Evolutionary conservation across 495 filamentous ascomycete species (phyloP), one percentile per base, ranked within the genome.

Genomic region (Daldinia vernicosa): DNA sequence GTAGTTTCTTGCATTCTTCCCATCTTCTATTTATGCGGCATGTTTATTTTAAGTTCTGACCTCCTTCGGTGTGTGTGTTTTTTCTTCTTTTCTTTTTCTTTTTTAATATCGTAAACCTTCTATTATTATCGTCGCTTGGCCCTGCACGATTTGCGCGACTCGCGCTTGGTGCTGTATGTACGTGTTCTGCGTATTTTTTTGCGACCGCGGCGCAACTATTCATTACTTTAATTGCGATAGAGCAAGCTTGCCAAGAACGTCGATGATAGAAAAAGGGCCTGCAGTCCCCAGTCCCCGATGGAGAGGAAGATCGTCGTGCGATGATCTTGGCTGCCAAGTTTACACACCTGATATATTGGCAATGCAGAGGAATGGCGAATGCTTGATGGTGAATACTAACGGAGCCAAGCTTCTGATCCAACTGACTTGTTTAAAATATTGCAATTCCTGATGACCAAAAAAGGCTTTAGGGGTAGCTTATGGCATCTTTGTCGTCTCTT

Each of bases 371-470:
- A 51, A 71, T 61, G 68, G 57, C 58, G 57, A 68, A 62, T 28
- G 24, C 15, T 14, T 7, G 47, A 55, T 19, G 53, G 32, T 53
- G 52, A 71, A 32, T 26, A 71, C 63, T 54, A 55, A 40, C 12
- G 32, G 26, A 61, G 70, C 65, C 60, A 65, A 64, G 69, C 54
- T 63, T 66, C 55, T 35, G 63, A 37, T 53, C 68, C 69, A 75
- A 75, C 72, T 82, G 75, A 77, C 76, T 80, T 75, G 76, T 77
- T 76, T 66, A 54, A 68, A 69, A 74, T 62, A 64, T 35, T 53
- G 54, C 61, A 60, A 63, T 70, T 70, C 63, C 66, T 70, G 52
- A 54, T 51, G 56, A 33, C 32, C 7, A 8, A 4, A 7, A 1
- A 30, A 19, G 45, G 17, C 43, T 17, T 40, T 59, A 43, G 57